These are phyloP conservation scores for Solanum sejunctum DNA, from an alignment of 257 asterid species.

Conservation along the genomic window DNA sequence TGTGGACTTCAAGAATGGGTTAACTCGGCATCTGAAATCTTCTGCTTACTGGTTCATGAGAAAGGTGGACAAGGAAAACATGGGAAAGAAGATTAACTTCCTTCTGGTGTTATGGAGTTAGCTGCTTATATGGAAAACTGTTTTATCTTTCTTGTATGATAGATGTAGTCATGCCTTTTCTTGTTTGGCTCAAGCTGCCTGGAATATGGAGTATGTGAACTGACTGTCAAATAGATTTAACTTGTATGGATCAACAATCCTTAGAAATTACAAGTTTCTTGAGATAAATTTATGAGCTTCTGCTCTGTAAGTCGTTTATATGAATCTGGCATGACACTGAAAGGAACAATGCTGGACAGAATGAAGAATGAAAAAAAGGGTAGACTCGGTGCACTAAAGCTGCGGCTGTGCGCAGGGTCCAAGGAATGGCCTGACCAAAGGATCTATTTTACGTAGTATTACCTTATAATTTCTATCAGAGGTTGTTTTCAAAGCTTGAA, in stretches of 20 bases:
- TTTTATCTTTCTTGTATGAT: not conserved
- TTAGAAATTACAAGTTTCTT: not conserved
- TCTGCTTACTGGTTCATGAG: conserved; percentile 46
- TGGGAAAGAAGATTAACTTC: conserved; percentile 18
- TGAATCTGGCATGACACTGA: not conserved
- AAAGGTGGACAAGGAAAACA: conserved; percentile 13
- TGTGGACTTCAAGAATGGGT: conserved; percentile 32
- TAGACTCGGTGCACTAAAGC: too few relatives aligned
- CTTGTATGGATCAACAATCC: not conserved
- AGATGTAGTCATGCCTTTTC: not conserved
- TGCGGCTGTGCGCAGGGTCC: too few relatives aligned
- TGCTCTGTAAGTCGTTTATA: not conserved
- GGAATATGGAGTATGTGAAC: not conserved
- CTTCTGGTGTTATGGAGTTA: not conserved
- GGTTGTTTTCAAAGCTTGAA: too few relatives aligned
- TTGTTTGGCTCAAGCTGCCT: not conserved
- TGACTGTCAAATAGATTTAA: not conserved
- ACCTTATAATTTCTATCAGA: too few relatives aligned
- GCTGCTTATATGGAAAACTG: not conserved
- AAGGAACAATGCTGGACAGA: not conserved
- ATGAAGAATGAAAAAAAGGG: not conserved
- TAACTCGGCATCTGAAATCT: conserved; percentile 28
- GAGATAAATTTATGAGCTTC: not conserved
- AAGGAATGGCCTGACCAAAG: too few relatives aligned
- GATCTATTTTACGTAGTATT: too few relatives aligned